Percentiles rank a stretch among this genome's conserved stretches.
Conservation (phyloP, 1,284 basidiomycete species). For the Acaromyces ingoldii region DNA sequence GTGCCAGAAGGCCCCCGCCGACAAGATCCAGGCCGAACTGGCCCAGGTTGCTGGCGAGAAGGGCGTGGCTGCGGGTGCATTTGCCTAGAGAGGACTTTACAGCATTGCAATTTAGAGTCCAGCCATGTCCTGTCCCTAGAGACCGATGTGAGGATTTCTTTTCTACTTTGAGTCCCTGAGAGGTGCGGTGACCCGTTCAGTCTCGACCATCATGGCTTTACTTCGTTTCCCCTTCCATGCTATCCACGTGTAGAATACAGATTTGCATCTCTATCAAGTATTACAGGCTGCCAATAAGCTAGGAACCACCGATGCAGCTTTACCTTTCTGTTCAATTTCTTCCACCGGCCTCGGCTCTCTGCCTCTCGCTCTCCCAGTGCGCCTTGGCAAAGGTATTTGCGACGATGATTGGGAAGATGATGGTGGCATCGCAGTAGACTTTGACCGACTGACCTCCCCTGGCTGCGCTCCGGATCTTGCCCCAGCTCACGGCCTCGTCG, state of each 20-base stretch:
- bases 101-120: not conserved
- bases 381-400: conserved; percentile 69
- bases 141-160: not conserved
- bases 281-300: too few relatives aligned
- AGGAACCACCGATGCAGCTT: too few relatives aligned
- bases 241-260: not conserved
- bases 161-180: too few relatives aligned
- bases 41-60: conserved; percentile 55
- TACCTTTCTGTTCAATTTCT: too few relatives aligned
- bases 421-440: conserved; percentile 70
- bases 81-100: conserved; percentile 20
- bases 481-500: conserved; percentile 99
- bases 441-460: conserved; percentile 81
- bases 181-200: too few relatives aligned
- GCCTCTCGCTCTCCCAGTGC: conserved; percentile 1
- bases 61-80: conserved; percentile 36
- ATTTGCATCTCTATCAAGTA: too few relatives aligned
- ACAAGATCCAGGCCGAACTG: conserved; percentile 54
- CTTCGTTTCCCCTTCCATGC: too few relatives aligned
- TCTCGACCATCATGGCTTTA: too few relatives aligned
- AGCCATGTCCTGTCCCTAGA: not conserved
- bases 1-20: conserved; percentile 49
- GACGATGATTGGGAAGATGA: conserved; percentile 83
- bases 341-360: too few relatives aligned
- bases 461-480: conserved; percentile 75